Evolutionary conservation across 805 yeast genomes (phyloP).

Genomic region (Osmozyma mogii): DNA sequence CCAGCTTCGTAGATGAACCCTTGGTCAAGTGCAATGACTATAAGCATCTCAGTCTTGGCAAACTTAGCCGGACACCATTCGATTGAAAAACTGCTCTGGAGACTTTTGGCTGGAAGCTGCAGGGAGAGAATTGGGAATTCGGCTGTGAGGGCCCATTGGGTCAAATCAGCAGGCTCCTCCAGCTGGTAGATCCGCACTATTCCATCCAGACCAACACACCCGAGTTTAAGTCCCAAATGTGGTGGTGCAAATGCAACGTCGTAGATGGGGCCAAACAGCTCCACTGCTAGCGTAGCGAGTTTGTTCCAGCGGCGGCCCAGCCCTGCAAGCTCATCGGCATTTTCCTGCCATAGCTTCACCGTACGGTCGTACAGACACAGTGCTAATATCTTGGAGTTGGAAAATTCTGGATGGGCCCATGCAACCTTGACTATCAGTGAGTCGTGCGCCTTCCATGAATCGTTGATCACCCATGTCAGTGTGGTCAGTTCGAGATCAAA

Average conservation of each 20-base stretch:
- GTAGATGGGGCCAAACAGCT: conserved; percentile 81
- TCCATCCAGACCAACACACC: conserved; percentile 87
- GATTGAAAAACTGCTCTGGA: conserved; percentile 78
- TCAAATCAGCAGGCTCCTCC: conserved; percentile 79
- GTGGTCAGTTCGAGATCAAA: conserved; percentile 65
- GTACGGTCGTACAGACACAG: conserved; percentile 88
- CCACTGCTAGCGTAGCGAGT: conserved; percentile 65
- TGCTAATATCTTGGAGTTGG: conserved; percentile 69
- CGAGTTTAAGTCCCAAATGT: conserved; percentile 72
- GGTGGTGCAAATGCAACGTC: conserved; percentile 87
- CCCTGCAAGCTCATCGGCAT: conserved; percentile 63
- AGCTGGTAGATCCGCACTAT: conserved; percentile 79
- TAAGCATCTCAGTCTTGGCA: conserved; percentile 63
- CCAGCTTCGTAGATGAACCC: conserved; percentile 58
- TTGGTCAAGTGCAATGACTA: conserved; percentile 79
- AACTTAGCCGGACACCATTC: conserved; percentile 90
- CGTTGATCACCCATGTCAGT: conserved; percentile 75
- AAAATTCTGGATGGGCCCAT: conserved; percentile 92
- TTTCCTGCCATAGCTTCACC: conserved; percentile 86
- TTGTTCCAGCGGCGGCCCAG: conserved; percentile 82
- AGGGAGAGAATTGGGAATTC: conserved; percentile 60
- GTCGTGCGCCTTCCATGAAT: conserved; percentile 95
- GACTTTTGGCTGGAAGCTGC: conserved; percentile 65
- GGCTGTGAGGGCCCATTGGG: conserved; percentile 70
- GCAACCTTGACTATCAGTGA: conserved; percentile 72